phyloP scores from a whole-genome alignment of 2,329 filamentous ascomycete species.

The Aspergillus latus region DNA sequence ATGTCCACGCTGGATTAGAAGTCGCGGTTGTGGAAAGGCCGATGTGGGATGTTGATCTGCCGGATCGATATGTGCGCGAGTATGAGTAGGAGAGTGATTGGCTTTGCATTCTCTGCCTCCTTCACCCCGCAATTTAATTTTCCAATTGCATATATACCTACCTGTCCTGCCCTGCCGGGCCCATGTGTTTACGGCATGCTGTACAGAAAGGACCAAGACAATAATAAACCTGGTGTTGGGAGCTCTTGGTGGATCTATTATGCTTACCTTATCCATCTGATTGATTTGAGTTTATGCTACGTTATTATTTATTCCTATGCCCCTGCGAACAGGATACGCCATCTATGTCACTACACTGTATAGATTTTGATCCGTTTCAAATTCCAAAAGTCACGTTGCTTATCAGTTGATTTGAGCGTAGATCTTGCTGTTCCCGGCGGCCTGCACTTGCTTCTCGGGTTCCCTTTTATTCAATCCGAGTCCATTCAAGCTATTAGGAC shows the following conservation, averaged over 20 bases:
- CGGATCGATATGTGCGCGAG: conserved; percentile 66
- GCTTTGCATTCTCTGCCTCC: no score
- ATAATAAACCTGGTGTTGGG: no score
- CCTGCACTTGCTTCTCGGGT: background rate
- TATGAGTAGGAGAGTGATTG: conserved; percentile 40
- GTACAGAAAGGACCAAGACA: no score
- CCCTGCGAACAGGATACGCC: conserved; percentile 2
- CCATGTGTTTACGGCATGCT: no score
- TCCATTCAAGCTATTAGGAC: no score
- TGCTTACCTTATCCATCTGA: background rate
- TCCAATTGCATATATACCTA: background rate
- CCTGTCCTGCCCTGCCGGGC: no score
- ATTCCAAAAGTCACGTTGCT: background rate
- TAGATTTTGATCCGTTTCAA: background rate
- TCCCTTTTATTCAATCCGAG: no score
- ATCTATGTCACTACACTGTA: background rate
- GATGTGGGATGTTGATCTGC: conserved; percentile 75
- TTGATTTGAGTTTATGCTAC: background rate
- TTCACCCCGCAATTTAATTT: no score
- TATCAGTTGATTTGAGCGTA: background rate
- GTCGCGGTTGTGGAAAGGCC: conserved; percentile 87
- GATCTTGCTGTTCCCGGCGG: no score
- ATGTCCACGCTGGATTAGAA: conserved; percentile 51
- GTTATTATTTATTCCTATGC: background rate
- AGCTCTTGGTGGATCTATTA: no score